These are phyloP conservation scores for Neonectria faginata DNA, from an alignment of 2,329 filamentous ascomycete species.

Conservation along the genomic window DNA sequence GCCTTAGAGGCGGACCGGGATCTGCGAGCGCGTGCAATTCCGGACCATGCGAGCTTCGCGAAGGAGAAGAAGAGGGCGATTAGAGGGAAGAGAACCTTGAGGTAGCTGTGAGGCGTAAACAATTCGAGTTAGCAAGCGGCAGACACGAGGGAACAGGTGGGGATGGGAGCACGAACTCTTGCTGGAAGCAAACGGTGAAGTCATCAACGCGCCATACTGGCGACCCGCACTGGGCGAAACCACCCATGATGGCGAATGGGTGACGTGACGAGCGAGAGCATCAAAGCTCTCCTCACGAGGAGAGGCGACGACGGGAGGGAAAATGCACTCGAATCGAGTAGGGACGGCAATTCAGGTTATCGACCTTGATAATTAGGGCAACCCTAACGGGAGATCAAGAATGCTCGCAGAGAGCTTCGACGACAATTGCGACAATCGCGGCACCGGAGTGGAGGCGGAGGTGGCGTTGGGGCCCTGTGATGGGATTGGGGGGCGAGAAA, in stretches of 20 bases:
- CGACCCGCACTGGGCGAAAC: conserved; percentile 67
- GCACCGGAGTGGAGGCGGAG: conserved; percentile 33
- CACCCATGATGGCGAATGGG: conserved; percentile 50
- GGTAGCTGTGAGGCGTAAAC: conserved; percentile 46
- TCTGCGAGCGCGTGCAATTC: conserved; percentile 63
- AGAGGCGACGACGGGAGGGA: conserved; percentile 26
- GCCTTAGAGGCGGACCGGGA: conserved; percentile 61
- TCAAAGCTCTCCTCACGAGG: conserved; percentile 34
- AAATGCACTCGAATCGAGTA: conserved; percentile 26
- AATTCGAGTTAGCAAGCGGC: conserved; percentile 29
- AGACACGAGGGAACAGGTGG: background rate
- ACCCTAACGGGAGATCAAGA: conserved; percentile 2
- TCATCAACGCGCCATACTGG: conserved; percentile 74
- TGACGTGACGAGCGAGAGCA: conserved; percentile 23
- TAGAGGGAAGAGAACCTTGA: conserved; percentile 81
- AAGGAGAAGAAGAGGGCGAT: conserved; percentile 77
- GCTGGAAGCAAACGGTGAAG: conserved; percentile 71
- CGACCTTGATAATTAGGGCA: conserved; percentile 20
- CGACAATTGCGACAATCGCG: conserved; percentile 25
- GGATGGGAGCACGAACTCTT: conserved; percentile 68
- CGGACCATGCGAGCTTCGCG: conserved; percentile 71
- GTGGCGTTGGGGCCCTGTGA: conserved; percentile 31
- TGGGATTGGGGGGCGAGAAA: conserved; percentile 29
- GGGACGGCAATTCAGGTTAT: conserved; percentile 16
- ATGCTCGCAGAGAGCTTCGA: conserved; percentile 27